These are phyloP conservation scores for Amaranthus hypochondriacus DNA, from an alignment of 148 eudicot species.

Conservation along the genomic window DNA sequence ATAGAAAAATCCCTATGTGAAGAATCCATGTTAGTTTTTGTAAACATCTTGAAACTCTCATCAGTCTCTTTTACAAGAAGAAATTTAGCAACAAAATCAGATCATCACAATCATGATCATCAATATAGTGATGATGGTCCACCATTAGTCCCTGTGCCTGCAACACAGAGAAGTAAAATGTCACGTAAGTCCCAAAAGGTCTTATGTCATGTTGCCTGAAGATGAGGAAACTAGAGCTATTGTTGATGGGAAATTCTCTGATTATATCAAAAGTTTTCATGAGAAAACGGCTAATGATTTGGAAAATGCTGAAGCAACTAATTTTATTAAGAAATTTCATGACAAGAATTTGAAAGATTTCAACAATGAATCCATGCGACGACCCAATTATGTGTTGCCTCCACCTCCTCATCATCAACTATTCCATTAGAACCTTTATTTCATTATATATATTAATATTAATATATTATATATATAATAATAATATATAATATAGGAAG, in stretches of 20 bases:
- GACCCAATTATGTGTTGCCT: constrained; percentile 25
- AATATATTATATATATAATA: no score
- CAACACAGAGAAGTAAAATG: constrained; percentile 25
- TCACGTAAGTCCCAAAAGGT: constrained; percentile 20
- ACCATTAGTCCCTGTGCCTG: background rate
- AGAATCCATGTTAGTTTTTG: constrained; percentile 49
- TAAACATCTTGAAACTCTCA: constrained; percentile 43
- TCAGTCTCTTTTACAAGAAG: constrained; percentile 41
- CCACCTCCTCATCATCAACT: constrained; percentile 32
- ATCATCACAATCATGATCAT: background rate
- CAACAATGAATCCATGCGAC: constrained; percentile 34
- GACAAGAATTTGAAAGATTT: constrained; percentile 40
- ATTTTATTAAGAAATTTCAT: constrained; percentile 45
- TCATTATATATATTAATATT: background rate
- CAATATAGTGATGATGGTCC: background rate
- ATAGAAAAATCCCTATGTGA: constrained; percentile 46
- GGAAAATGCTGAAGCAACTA: constrained; percentile 33
- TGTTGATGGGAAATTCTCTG: constrained; percentile 32
- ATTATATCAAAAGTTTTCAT: constrained; percentile 42
- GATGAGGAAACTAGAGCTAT: constrained; percentile 8
- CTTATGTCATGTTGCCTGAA: constrained; percentile 37
- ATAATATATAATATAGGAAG: no score
- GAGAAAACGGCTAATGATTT: constrained; percentile 33
- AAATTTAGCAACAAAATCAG: constrained; percentile 19
- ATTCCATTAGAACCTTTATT: constrained; percentile 10